Evolutionary conservation across 306 rosid species (phyloP).

Genomic region (Castanea mollissima): DNA sequence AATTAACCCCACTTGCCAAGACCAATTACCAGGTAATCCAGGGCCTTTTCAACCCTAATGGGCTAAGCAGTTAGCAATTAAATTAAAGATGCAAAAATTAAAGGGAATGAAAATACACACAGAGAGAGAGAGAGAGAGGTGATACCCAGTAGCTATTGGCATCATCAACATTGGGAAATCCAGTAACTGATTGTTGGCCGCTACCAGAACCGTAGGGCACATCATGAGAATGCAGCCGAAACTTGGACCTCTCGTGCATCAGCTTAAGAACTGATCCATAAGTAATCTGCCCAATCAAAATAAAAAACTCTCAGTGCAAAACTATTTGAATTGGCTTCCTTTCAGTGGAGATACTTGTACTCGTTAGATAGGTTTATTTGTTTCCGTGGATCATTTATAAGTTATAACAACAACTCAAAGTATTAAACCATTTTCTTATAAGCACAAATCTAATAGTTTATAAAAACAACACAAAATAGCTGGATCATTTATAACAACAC

Average conservation of each 20-base stretch:
- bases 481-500: too few species aligned
- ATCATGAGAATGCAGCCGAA: constrained; percentile 94
- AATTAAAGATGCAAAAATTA: too few species aligned
- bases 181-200: constrained; percentile 98
- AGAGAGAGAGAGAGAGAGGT: neutral
- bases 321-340: neutral
- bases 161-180: constrained; percentile 85
- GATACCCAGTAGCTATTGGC: constrained; percentile 94
- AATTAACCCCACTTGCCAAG: too few species aligned
- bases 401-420: neutral
- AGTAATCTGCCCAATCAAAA: constrained; percentile 50
- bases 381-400: neutral
- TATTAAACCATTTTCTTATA: too few species aligned
- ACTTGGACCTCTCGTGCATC: constrained; percentile 88
- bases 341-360: neutral
- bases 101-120: too few species aligned
- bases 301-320: neutral
- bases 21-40: too few species aligned
- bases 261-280: constrained; percentile 86
- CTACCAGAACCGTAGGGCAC: constrained; percentile 99
- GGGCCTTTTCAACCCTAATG: too few species aligned
- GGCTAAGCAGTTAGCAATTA: too few species aligned
- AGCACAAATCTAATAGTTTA: too few species aligned
- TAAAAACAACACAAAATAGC: too few species aligned
- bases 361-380: neutral